Evolutionary conservation across 2,329 filamentous ascomycete genomes (phyloP), one percentile per base, ranked within the genome.

Genomic region (Epichloe sylvatica): DNA sequence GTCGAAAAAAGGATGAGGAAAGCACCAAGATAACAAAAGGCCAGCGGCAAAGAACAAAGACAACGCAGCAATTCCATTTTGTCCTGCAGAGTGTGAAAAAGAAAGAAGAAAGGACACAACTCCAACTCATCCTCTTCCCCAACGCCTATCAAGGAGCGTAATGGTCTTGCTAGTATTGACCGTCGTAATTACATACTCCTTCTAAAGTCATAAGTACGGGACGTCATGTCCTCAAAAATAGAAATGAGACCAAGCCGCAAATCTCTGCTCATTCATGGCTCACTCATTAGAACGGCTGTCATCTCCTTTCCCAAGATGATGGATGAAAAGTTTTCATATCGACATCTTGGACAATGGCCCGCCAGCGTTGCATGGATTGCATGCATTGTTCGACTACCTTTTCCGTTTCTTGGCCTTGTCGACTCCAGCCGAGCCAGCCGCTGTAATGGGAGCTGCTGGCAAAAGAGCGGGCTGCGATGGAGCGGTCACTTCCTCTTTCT

Each of bases 331-430:
- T 23, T 17, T 41, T 41, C 30, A 30, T 33, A 44, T 3, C 9
- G 39, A 4, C 11, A 21, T 12, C 19, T 19, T 3, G 17, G 19
- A 23, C 17, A 21, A 21, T 17, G n/a, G 39, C 39, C 12, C n/a
- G 8, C n/a, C 8, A 34, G 25, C 15, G 15, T 30, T 17, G 11
- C 25, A 44, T 30, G n/a, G 12, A n/a, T 25, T 46, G 17, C 12
- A 23, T 9, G 11, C 13, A 35, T 34, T 23, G 13, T 17, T 41
- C 34, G 30, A 49, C 55, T 71, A 80, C 67, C 77, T 70, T 69
- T 80, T 81, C 52, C 77, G 74, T 68, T 80, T 81, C 69, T 80
- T 81, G 57, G 68, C 72, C 63, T 80, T 80, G 58, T 80, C 77
- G 13, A 57, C 38, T 25, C 25, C 52, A n/a, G 61, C 52, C 55